Percentiles rank a stretch among this genome's conserved stretches.
phyloP scores from a whole-genome alignment of 257 asterid species.

The Verbascum thapsus region DNA sequence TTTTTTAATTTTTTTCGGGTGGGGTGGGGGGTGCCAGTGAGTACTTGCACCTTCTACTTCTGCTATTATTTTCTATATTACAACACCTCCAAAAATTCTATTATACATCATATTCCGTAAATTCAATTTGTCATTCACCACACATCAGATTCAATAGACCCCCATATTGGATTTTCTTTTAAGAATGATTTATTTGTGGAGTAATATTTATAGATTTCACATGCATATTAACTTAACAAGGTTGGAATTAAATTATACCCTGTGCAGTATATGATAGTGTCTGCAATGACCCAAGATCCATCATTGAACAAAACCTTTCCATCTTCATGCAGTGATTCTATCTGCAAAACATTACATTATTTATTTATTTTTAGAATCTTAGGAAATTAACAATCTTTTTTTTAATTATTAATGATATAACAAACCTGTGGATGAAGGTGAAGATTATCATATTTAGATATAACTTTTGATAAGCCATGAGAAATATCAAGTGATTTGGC shows the following conservation, averaged over 20 bases:
- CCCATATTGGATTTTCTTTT: no score
- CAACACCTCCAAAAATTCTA: no score
- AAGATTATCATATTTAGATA: slow-evolving; percentile 58
- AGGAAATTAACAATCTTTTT: background rate
- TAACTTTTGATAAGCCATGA: slow-evolving; percentile 66
- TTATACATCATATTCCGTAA: no score
- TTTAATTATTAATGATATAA: background rate
- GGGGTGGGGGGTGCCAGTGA: no score
- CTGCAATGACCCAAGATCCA: slow-evolving; percentile 61
- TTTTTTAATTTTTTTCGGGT: no score
- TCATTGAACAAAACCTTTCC: slow-evolving; percentile 69
- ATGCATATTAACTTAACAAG: slow-evolving; percentile 3
- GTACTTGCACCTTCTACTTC: no score
- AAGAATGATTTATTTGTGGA: no score
- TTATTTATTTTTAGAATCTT: background rate
- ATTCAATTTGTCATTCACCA: no score
- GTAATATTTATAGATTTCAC: background rate
- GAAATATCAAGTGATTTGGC: slow-evolving; percentile 50
- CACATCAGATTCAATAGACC: no score
- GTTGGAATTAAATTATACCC: slow-evolving; percentile 50
- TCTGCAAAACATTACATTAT: slow-evolving; percentile 43
- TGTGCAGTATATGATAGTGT: slow-evolving; percentile 82
- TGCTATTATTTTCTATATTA: no score
- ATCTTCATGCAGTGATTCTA: slow-evolving; percentile 72
- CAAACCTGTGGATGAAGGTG: slow-evolving; percentile 70